Base-by-base conservation (phyloP, 495 filamentous ascomycete genomes). In the Collariella sp. region DNA sequence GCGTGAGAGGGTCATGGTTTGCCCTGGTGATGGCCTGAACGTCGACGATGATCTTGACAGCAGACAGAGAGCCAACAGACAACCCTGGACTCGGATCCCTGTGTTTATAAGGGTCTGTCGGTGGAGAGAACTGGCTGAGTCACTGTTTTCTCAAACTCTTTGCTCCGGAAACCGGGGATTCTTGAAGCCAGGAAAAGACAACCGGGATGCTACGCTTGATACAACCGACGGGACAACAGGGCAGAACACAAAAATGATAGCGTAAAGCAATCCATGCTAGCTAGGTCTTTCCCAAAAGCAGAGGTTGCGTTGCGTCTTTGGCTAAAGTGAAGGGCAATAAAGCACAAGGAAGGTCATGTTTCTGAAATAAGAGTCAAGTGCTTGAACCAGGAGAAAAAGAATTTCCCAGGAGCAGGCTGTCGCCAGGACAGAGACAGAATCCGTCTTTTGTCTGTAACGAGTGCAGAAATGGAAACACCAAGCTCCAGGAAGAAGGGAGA, bases 1-100 rank as follows among this genome's bases (percentile, higher is more conserved):
- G 13, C 46, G 46, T 23, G 56, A 58, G 22, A 58, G 50, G 6
- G 50, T 46, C 56, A 58, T 58, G 15, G 56, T 48, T 2, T 3
- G 7, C 22, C n/a, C n/a, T n/a, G n/a, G n/a, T n/a, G n/a, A n/a
- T n/a, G 5, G 9, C 33, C 19, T 45, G 12, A 26, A 18, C 0
- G n/a, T 10, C 45, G 16, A 34, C 15, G 38, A 29, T 38, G n/a
- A 15, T 15, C 51, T 46, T 16, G 19, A 54, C 13, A 3, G 7
- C 34, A 20, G 23, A 18, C n/a, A 38, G 34, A 38, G 23, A 46
- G 34, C 4, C 23, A 40, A 29, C 26, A 40, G n/a, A 39, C 15
- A 15, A 33, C 16, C 16, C 6, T 11, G 11, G 18, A 20, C 31
- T 16, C n/a, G 23, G 51, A 47, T 23, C 42, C 43, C 31, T 34